Base-by-base conservation (phyloP, 352 stramenopile genomes). In the Globisporangium paroecandrum region DNA sequence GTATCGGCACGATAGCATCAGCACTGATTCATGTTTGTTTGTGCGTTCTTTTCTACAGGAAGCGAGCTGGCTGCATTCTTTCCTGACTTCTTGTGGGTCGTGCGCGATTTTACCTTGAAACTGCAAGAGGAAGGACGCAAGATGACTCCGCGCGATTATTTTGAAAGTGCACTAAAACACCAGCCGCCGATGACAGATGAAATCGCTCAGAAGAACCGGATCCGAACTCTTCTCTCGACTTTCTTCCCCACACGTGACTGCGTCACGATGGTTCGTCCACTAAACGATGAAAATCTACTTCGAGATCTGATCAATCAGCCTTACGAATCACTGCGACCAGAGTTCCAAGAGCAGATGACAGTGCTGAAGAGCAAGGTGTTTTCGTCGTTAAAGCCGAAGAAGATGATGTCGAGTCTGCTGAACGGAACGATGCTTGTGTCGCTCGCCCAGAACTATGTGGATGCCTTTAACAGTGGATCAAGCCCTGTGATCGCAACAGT, bases 221-320 rank as follows among this genome's bases (percentile, higher is more conserved):
- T 92, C 56, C 82, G 87, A 22, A 70, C 75, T 6, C 54, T 91
- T 5, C 61, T 95, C 9, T 72, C 72, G 24, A 81, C 75, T 1
- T 91, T 93, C 66, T 95, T 95, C 64, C 82, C 81, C n/a, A 74
- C 80, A 2, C 74, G 86, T 58, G 82, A 95, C 64, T 95, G 87
- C 55, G 66, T 90, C 29, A 94, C 86, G 32, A 87, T 95, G 76
- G 85, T 94, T 7, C 82, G 87, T 0, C 87, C 87, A 4, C 66
- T 93, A 9, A 85, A 75, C 65, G 85, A 94, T 41, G 87, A 95
- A 58, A 66, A 64, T 12, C 65, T 89, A 34, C 69, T 94, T 13
- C 70, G 80, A 36, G 66, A 84, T 1, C 59, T 94, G 27, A 79
- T 77, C 13, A 72, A 74, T 58, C 77, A 91, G 69, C 77, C 79